Conservation (phyloP, 768 basidiomycete genomes). For the Rhizopogon vulgaris region DNA sequence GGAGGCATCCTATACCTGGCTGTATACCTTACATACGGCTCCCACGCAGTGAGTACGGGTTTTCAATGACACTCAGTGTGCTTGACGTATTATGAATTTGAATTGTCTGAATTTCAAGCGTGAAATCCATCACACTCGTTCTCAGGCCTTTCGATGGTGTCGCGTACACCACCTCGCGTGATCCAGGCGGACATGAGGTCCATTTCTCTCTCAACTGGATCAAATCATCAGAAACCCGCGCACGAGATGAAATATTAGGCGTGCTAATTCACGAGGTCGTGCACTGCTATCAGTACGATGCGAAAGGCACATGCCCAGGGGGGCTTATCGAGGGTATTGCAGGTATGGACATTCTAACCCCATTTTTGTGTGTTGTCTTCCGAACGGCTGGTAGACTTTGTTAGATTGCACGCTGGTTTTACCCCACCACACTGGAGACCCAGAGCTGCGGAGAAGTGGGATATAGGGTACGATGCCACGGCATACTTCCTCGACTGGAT, state of each 20-base stretch:
- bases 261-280: constrained; percentile 74
- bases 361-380: background rate
- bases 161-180: constrained; percentile 45
- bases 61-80: background rate
- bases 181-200: constrained; percentile 42
- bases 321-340: constrained; percentile 79
- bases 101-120: constrained; percentile 27
- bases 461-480: constrained; percentile 69
- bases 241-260: constrained; percentile 59
- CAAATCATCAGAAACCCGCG: constrained; percentile 31
- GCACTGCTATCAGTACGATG: constrained; percentile 74
- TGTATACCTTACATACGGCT: constrained; percentile 39
- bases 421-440: constrained; percentile 68
- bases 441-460: constrained; percentile 49
- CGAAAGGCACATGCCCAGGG: constrained; percentile 50
- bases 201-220: constrained; percentile 68
- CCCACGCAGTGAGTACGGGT: constrained; percentile 40
- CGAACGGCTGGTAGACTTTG: constrained; percentile 47
- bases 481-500: constrained; percentile 72
- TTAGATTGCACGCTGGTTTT: constrained; percentile 53
- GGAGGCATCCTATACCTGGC: no score
- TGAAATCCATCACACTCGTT: constrained; percentile 49
- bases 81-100: constrained; percentile 7
- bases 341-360: constrained; percentile 35
- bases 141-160: constrained; percentile 65